phyloP scores from a whole-genome alignment of 306 rosid genomes.

The Coriaria nepalensis region DNA sequence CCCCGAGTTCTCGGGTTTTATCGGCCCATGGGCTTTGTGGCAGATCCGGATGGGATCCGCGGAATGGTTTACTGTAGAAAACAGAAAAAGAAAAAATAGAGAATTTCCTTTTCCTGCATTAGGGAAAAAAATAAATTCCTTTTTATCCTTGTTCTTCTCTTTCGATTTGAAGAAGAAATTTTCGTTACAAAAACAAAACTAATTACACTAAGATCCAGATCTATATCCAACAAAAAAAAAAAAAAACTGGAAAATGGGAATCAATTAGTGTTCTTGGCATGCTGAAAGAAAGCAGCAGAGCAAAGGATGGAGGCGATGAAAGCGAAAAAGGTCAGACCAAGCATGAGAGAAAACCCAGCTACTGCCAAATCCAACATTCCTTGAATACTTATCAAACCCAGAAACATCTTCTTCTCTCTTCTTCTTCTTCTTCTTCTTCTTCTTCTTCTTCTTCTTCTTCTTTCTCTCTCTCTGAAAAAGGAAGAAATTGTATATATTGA shows the following conservation, averaged over 20 bases:
- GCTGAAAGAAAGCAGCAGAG: constrained; percentile 48
- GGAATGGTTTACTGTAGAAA: constrained; percentile 77
- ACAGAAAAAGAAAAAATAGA: constrained; percentile 17
- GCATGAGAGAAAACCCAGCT: constrained; percentile 50
- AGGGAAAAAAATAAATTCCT: too few relatives aligned
- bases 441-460: constrained; percentile 9
- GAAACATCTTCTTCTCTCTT: constrained; percentile 11
- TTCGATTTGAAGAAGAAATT: too few relatives aligned
- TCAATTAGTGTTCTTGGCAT: constrained; percentile 36
- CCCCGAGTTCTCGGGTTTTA: constrained; percentile 79
- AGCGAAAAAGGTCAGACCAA: constrained; percentile 42
- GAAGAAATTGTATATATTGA: background rate
- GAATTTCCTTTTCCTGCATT: too few relatives aligned
- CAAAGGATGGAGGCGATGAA: constrained; percentile 58
- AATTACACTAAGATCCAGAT: too few relatives aligned
- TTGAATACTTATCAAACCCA: constrained; percentile 37
- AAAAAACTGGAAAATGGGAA: constrained; percentile 5
- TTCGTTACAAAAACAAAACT: too few relatives aligned
- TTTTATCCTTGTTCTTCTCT: too few relatives aligned
- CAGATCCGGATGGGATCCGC: constrained; percentile 75
- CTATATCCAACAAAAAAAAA: background rate
- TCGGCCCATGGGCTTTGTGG: constrained; percentile 67
- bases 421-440: constrained; percentile 3
- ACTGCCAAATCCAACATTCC: constrained; percentile 53
- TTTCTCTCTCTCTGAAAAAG: background rate